Conservation (phyloP, 345 rosid species). For the Sisymbrium altissimum region DNA sequence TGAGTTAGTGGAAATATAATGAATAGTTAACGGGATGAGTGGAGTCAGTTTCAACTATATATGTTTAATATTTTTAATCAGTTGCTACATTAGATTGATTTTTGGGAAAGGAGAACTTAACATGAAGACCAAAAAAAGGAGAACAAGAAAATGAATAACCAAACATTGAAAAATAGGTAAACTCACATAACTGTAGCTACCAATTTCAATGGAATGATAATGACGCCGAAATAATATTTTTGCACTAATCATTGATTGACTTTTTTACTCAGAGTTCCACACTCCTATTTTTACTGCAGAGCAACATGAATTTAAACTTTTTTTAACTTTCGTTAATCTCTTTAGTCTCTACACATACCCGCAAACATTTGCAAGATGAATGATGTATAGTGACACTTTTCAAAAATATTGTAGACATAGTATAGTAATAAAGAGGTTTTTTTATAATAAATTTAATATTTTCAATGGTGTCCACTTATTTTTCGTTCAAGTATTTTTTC, state of each 20-base stretch:
- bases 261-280: not conserved
- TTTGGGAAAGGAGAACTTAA: not conserved
- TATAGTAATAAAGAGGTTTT: too few species aligned
- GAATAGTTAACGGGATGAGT: constrained; percentile 11
- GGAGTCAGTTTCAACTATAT: constrained; percentile 10
- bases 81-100: not conserved
- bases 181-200: not conserved
- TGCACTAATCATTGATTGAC: not conserved
- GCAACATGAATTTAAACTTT: not conserved
- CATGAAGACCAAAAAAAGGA: too few species aligned
- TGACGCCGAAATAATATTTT: not conserved
- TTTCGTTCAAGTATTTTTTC: not conserved
- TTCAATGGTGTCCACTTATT: not conserved
- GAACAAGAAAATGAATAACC: constrained; percentile 4
- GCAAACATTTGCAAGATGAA: not conserved
- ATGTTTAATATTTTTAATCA: not conserved
- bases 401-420: not conserved
- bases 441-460: not conserved
- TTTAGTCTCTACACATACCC: not conserved
- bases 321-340: not conserved
- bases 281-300: not conserved
- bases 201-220: constrained; percentile 13
- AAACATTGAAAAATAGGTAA: not conserved
- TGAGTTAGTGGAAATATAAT: not conserved
- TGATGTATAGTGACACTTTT: constrained; percentile 8